phyloP scores from a whole-genome alignment of 805 yeast species.

The Blastobotrys mokoenaii region DNA sequence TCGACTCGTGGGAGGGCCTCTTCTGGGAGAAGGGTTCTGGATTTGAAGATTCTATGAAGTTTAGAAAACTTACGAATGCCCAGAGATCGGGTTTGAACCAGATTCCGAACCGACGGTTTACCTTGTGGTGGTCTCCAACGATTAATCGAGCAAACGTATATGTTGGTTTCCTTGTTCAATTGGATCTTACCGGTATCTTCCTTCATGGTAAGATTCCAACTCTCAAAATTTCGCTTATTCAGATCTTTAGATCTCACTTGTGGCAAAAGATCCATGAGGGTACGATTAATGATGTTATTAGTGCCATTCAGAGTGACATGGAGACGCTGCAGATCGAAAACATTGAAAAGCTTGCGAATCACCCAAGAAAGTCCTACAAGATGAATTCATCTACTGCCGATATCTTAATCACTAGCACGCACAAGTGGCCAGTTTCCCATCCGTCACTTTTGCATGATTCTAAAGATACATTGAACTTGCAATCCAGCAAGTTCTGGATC shows the following conservation, averaged over 20 bases:
- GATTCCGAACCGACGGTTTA: constrained; percentile 94
- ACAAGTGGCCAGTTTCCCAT: constrained; percentile 66
- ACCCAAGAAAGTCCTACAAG: constrained; percentile 93
- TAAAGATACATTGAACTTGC: constrained; percentile 53
- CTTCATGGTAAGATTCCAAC: constrained; percentile 98
- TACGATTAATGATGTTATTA: constrained; percentile 86
- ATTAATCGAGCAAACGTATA: constrained; percentile 96
- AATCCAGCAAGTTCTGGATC: constrained; percentile 72
- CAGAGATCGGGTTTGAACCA: constrained; percentile 96
- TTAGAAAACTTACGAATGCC: constrained; percentile 92
- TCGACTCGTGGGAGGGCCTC: constrained; percentile 96
- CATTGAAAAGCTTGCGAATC: constrained; percentile 87
- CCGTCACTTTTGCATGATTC: constrained; percentile 75
- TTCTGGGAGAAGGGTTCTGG: constrained; percentile 99
- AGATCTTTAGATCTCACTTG: constrained; percentile 92
- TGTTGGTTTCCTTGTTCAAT: constrained; percentile 93
- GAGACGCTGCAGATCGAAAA: constrained; percentile 74
- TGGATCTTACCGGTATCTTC: constrained; percentile 94
- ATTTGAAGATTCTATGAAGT: constrained; percentile 90
- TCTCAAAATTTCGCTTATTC: constrained; percentile 86
- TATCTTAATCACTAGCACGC: constrained; percentile 62
- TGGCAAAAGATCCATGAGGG: constrained; percentile 99
- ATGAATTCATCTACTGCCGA: constrained; percentile 97
- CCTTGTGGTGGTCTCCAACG: constrained; percentile 99
- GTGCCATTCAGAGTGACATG: constrained; percentile 79